A percentile compares a stretch with the other conserved stretches of the same genome.
phyloP scores from a whole-genome alignment of 257 asterid genomes.

The Solanum chmielewskii region DNA sequence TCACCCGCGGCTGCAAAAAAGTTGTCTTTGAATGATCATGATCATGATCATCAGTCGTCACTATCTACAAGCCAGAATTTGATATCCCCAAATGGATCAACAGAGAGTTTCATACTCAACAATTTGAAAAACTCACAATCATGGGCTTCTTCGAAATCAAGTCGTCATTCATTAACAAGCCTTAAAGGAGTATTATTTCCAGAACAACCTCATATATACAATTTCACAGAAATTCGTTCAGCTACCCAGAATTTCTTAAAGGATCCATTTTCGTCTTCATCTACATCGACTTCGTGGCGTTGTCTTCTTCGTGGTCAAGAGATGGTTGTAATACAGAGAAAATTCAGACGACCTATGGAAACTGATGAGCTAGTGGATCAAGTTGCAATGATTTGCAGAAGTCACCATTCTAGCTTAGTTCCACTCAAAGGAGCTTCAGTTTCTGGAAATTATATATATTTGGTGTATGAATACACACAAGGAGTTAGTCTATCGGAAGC shows the following conservation, averaged over 20 bases:
- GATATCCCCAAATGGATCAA: constrained; percentile 42
- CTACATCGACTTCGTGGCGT: constrained; percentile 69
- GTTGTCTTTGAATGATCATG: not conserved
- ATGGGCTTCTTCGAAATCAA: constrained; percentile 19
- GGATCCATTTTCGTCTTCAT: constrained; percentile 39
- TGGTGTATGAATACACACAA: constrained; percentile 54
- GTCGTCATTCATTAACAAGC: constrained; percentile 24
- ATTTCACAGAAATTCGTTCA: constrained; percentile 41
- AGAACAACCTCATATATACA: constrained; percentile 51
- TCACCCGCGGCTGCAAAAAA: not conserved
- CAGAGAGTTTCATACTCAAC: constrained; percentile 29
- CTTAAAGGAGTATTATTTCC: constrained; percentile 32
- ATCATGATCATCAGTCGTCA: constrained; percentile 5
- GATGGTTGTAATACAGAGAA: constrained; percentile 49
- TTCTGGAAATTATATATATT: constrained; percentile 48
- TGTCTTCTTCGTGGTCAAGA: constrained; percentile 38
- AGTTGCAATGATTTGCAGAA: constrained; percentile 47
- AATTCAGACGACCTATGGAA: constrained; percentile 54
- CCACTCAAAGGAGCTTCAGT: constrained; percentile 61
- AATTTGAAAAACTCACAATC: constrained; percentile 14
- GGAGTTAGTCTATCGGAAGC: constrained; percentile 66
- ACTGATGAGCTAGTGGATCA: constrained; percentile 40
- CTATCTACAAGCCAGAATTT: constrained; percentile 26
- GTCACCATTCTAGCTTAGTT: constrained; percentile 81
- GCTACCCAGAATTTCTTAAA: constrained; percentile 47